Conservation (phyloP, 169 alveolate species). For the Toxoplasma gondii region DNA sequence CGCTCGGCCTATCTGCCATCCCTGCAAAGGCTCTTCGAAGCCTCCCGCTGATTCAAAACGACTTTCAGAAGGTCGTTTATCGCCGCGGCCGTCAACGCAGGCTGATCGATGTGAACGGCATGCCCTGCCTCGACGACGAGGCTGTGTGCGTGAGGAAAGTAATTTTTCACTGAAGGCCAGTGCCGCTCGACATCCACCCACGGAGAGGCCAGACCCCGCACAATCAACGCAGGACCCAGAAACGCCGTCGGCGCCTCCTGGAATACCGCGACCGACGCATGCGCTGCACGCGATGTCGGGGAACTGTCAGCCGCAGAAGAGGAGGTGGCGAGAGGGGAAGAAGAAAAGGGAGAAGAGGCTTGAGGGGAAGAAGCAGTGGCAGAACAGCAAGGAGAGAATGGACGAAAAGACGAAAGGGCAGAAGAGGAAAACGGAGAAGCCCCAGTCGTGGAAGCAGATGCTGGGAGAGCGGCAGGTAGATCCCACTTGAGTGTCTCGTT, state of each 20-base stretch:
- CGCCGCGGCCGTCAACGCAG: background rate
- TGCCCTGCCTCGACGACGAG: background rate
- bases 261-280: background rate
- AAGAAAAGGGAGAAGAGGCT: background rate
- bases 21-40: background rate
- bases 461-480: background rate
- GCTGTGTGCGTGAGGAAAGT: background rate
- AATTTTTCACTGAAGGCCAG: background rate
- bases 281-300: background rate
- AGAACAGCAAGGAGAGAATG: background rate
- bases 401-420: background rate
- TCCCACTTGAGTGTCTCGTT: slow-evolving; percentile 10
- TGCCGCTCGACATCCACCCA: background rate
- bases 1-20: too few species aligned
- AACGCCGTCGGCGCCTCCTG: background rate
- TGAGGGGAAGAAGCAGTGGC: background rate
- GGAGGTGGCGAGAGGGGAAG: background rate
- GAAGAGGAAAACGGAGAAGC: background rate
- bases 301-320: background rate
- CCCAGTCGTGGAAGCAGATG: background rate
- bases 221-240: background rate
- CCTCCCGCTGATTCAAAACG: background rate
- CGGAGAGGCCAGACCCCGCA: background rate
- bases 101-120: slow-evolving; percentile 7
- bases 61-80: background rate